These are phyloP conservation scores for Ampelocalamus luodianensis DNA, from an alignment of 176 grass and related monocot species.

Conservation along the genomic window DNA sequence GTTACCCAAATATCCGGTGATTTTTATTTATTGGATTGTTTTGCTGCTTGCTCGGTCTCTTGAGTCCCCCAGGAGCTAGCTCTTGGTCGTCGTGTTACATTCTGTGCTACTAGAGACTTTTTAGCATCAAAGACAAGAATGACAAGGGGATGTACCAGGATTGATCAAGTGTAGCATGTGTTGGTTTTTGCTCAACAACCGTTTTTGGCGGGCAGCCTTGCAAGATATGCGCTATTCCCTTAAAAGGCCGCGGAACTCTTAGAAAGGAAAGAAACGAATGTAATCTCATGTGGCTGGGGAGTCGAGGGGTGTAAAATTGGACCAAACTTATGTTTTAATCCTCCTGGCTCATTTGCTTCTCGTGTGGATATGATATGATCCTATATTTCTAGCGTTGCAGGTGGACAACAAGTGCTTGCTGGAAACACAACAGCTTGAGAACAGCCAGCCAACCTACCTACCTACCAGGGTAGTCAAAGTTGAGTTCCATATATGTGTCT, in stretches of 20 bases:
- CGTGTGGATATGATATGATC: background rate
- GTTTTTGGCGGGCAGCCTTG: background rate
- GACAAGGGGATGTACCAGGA: slow-evolving; percentile 25
- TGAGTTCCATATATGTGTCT: no score
- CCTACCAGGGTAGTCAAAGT: no score
- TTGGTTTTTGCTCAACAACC: slow-evolving; percentile 47
- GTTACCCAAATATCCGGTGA: slow-evolving; percentile 53
- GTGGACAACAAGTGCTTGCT: no score
- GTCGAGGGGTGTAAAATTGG: slow-evolving; percentile 21
- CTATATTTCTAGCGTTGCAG: background rate
- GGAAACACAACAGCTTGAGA: no score
- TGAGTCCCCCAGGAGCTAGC: slow-evolving; percentile 20
- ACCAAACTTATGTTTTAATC: background rate
- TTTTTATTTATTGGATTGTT: slow-evolving; percentile 78
- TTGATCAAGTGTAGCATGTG: slow-evolving; percentile 43
- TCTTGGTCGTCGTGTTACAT: slow-evolving; percentile 8
- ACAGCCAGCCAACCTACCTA: no score
- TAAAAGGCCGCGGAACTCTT: background rate
- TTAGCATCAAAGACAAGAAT: slow-evolving; percentile 38
- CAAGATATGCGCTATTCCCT: background rate
- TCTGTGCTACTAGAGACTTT: slow-evolving; percentile 45
- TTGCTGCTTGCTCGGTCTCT: slow-evolving; percentile 43
- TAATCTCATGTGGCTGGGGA: background rate
- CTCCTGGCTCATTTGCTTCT: background rate
- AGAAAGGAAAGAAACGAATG: background rate